A percentile compares a stretch with the other conserved stretches of the same genome.
phyloP scores from a whole-genome alignment of 352 stramenopile species.

The Phytopythium boreale region DNA sequence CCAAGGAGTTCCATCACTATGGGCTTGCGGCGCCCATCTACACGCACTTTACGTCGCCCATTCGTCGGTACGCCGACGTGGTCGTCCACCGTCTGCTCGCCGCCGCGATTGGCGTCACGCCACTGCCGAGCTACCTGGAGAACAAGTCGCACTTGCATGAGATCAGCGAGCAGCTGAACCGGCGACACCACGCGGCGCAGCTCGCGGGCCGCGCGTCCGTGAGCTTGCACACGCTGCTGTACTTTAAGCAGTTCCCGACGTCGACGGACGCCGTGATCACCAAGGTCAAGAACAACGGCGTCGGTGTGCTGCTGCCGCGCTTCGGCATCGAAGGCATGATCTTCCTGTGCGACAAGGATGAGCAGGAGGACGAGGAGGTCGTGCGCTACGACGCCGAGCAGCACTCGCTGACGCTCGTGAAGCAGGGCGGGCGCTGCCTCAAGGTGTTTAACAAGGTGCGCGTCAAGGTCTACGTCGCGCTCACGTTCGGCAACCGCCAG shows the following conservation, averaged over 20 bases:
- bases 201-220: conserved; percentile 95
- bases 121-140: conserved; percentile 93
- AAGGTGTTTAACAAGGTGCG: conserved; percentile 81
- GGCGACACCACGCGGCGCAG: conserved; percentile 94
- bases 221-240: conserved; percentile 96
- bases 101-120: conserved; percentile 94
- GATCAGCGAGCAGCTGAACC: conserved; percentile 97
- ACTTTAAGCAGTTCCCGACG: conserved; percentile 92
- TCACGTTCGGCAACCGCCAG: conserved; percentile 78
- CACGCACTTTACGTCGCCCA: conserved; percentile 99
- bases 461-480: conserved; percentile 77
- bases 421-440: conserved; percentile 44
- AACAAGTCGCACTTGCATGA: conserved; percentile 94
- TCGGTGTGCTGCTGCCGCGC: conserved; percentile 96
- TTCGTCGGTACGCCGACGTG: conserved; percentile 97
- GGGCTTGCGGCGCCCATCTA: conserved; percentile 98
- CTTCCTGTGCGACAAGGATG: conserved; percentile 78
- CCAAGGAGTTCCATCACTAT: conserved; percentile 98
- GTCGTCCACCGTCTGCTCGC: conserved; percentile 97
- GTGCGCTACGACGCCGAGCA: conserved; percentile 46
- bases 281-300: conserved; percentile 93
- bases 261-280: conserved; percentile 92
- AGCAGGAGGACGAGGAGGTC: conserved; percentile 54
- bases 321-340: conserved; percentile 99
- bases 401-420: conserved; percentile 61